Base-by-base conservation (phyloP, 2,329 filamentous ascomycete genomes). In the Stemphylium lycopersici region DNA sequence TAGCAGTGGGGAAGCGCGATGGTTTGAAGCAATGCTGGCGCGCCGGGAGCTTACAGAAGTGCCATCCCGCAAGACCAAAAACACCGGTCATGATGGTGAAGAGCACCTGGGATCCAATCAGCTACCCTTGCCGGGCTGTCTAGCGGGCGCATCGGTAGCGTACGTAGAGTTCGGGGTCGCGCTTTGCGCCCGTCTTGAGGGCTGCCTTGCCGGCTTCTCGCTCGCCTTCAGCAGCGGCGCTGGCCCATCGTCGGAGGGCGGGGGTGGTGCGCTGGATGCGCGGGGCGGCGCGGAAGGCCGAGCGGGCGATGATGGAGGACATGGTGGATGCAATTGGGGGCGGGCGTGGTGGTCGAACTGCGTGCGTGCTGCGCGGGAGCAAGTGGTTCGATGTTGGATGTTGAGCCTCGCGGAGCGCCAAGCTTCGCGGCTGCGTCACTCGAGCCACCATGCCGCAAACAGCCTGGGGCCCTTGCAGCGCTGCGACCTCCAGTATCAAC, bases 31-130 rank as follows among this genome's bases (percentile, higher is more conserved):
- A 26, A 6, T 39, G 45, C 29, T 13, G 31, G 24, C 16, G 16
- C 42, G 18, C 15, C 24, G 53, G 48, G 40, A 55, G 53, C 79
- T 74, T 84, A 90, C 89, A 89, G 71, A 95, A 90, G 81, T 93
- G 91, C 87, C 88, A 96, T 76, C 93, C 93, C 66, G 91, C 93
- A 69, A 95, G 87, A 72, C 88, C 87, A 73, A 97, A 90, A 70
- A 91, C 90, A 76, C 88, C 88, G 70, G 89, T 87, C 91, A 98
- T 96, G 77, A 98, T 88, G 73, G 87, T 90, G 62, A 93, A 85
- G 65, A 99, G 89, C 73, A 98, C 87, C 95, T 98, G 71, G 54
- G 32, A 39, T 40, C 49, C 40, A 53, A 65, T 73, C 63, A 73
- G 69, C 68, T 43, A 46, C 48, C 52, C 33, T 13, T 34, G 13